Conservation (phyloP, 208 protist species). For the Leishmania mexicana region DNA sequence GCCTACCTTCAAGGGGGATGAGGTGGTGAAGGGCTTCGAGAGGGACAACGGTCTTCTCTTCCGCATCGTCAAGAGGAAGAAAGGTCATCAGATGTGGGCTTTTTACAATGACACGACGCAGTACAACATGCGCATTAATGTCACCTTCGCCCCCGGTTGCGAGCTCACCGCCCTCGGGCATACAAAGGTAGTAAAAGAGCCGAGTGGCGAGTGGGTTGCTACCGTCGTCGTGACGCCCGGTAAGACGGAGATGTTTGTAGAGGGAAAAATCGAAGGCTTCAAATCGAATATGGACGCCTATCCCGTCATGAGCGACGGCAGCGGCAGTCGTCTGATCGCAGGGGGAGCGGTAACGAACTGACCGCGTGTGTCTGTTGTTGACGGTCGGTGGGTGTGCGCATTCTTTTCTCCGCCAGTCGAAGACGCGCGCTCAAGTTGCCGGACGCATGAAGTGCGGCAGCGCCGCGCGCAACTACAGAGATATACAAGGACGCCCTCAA, state of each 20-base stretch:
- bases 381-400: neutral
- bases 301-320: neutral
- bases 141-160: conserved; percentile 64
- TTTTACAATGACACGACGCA: conserved; percentile 82
- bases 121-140: conserved; percentile 75
- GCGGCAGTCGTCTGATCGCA: too few species aligned
- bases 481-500: neutral
- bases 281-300: conserved; percentile 66
- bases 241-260: conserved; percentile 75
- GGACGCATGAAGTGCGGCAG: neutral
- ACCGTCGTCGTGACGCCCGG: conserved; percentile 56
- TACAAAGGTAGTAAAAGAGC: conserved; percentile 46
- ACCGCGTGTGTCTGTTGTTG: neutral
- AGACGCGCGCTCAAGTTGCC: neutral
- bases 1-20: conserved; percentile 59
- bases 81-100: conserved; percentile 56
- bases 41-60: conserved; percentile 78
- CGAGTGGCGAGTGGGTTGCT: conserved; percentile 46
- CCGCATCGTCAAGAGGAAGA: conserved; percentile 61
- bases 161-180: conserved; percentile 67
- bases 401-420: neutral
- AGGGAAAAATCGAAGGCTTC: conserved; percentile 63
- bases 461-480: neutral
- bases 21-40: conserved; percentile 75
- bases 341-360: neutral